Evolutionary conservation across 2,329 filamentous ascomycete species (phyloP).

Genomic region (Trichophyton equinum): DNA sequence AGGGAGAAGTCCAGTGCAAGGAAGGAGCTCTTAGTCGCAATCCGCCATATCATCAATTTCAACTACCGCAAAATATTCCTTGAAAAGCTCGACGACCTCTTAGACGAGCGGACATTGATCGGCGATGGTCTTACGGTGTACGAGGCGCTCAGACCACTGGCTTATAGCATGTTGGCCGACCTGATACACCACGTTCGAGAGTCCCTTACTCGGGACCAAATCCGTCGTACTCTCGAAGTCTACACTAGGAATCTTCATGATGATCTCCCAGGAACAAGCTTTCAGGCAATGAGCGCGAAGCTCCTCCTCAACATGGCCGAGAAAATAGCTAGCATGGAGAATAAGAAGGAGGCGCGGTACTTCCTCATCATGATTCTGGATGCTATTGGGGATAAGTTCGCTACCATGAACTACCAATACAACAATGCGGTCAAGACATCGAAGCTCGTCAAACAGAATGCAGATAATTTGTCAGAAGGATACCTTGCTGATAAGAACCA

Average conservation of each 20-base stretch:
- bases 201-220: constrained; percentile 75
- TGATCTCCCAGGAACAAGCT: constrained; percentile 91
- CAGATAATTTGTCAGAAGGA: constrained; percentile 56
- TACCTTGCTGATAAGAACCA: constrained; percentile 72
- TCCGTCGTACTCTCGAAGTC: constrained; percentile 88
- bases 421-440: constrained; percentile 89
- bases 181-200: constrained; percentile 95
- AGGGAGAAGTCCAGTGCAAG: constrained; percentile 84
- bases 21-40: constrained; percentile 91
- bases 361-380: constrained; percentile 96
- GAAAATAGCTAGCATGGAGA: constrained; percentile 83
- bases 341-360: constrained; percentile 88
- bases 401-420: constrained; percentile 94
- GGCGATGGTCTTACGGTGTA: constrained; percentile 94
- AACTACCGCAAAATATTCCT: constrained; percentile 94
- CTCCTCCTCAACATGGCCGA: constrained; percentile 95
- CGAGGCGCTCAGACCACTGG: constrained; percentile 86
- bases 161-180: constrained; percentile 97
- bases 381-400: constrained; percentile 96
- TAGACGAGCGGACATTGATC: constrained; percentile 88
- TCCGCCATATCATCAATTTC: constrained; percentile 97
- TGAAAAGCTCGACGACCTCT: constrained; percentile 81
- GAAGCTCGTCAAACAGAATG: constrained; percentile 57
- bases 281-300: constrained; percentile 99
- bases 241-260: constrained; percentile 95